These are phyloP conservation scores for Telfairia occidentalis DNA, from an alignment of 331 rosid genomes.

Conservation along the genomic window DNA sequence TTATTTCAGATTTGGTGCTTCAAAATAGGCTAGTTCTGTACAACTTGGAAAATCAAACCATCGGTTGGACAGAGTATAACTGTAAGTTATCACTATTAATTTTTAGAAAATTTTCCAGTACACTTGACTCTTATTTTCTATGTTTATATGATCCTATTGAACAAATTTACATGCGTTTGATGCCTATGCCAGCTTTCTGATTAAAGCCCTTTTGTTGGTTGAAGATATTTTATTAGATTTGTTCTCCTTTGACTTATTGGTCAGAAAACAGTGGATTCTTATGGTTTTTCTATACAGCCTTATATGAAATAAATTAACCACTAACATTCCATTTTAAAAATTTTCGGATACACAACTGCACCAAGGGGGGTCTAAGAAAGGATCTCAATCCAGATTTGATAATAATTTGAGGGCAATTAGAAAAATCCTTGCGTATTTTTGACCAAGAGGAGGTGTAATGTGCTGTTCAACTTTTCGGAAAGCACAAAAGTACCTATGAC, in stretches of 20 bases:
- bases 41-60: slow-evolving; percentile 52
- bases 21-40: slow-evolving; percentile 70
- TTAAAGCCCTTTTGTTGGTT: not conserved
- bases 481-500: not conserved
- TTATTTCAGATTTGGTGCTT: slow-evolving; percentile 70
- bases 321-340: not conserved
- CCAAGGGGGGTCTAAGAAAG: not conserved
- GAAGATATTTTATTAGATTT: not conserved
- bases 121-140: not conserved
- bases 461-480: not conserved
- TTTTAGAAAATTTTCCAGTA: not conserved
- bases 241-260: not conserved
- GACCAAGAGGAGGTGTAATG: not conserved
- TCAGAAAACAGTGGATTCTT: not conserved
- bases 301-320: too few relatives aligned
- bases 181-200: not conserved
- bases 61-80: slow-evolving; percentile 73
- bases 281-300: not conserved
- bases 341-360: not conserved
- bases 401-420: too few relatives aligned
- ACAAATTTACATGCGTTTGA: not conserved
- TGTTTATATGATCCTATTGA: not conserved
- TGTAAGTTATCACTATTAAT: slow-evolving; percentile 76
- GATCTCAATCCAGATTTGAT: not conserved
- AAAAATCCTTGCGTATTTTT: not conserved